Evolutionary conservation across 2,329 filamentous ascomycete species (phyloP), one percentile per base, ranked within the genome.

Genomic region (Trichocomaceae sp.): DNA sequence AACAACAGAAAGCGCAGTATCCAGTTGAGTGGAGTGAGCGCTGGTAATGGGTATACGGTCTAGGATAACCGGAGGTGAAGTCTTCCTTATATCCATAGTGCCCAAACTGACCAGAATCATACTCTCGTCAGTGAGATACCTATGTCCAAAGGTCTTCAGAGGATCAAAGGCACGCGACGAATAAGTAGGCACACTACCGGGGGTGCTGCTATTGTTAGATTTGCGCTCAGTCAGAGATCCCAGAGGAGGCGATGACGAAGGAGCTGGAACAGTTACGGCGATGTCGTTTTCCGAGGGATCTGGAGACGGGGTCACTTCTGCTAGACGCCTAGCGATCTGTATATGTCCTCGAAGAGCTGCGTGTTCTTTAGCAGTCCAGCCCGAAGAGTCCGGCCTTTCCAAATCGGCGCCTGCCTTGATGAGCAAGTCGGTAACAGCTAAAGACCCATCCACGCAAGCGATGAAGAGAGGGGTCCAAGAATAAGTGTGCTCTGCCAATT

Each of bases 391-490:
- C 5, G 79, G 75, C 56, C 82, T 84, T 55, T 85, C 84, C 2
- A 90, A 74, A 57, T 95, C 83, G 0, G 90, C 89, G 1, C 89
- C 89, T 20, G 87, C 86, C 48, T 86, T 81, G 41, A 95, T 81
- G 4, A 99, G 78, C 22, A 93, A 77, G 64, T 90, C 80, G 0
- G 88, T 88, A 41, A 96, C 83, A 0, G 79, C 73, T 10, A 90
- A 71, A 60, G 90, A 86, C 0, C 92, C 92, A 65, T 99, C 91
- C 2, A 97, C 92, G 52, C 87, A 88, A 9, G 92, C 89, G 60
- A 96, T 87, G 66, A 96, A 93, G 12, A 99, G 77, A n/a, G 93
- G 89, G 0, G 93, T 96, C 92, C 93, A 99, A 2, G 86, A 84
- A 66, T 95, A 97, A 0, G 87, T 86, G 52, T 86, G 87, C 66